These are phyloP conservation scores for Flaveria bidentis DNA, from an alignment of 129 eudicot genomes.

Conservation along the genomic window DNA sequence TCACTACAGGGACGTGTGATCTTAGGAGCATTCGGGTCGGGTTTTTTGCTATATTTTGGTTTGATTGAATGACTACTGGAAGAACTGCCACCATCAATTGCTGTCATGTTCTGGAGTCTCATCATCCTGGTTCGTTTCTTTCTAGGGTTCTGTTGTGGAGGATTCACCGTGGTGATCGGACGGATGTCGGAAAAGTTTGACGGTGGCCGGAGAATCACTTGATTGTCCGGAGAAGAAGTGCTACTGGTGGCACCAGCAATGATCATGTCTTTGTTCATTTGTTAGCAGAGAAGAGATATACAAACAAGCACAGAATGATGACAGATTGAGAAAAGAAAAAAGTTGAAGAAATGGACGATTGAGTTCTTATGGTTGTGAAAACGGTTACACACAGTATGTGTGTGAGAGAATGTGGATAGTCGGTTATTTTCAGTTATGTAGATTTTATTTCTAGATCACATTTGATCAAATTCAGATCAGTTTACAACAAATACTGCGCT, in stretches of 20 bases:
- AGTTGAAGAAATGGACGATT: slow-evolving; percentile 24
- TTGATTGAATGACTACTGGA: slow-evolving; percentile 11
- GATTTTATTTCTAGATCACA: slow-evolving; percentile 31
- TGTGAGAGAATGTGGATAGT: slow-evolving; percentile 23
- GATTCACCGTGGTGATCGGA: slow-evolving; percentile 12
- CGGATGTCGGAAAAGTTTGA: slow-evolving; percentile 9
- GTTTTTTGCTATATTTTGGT: slow-evolving; percentile 49
- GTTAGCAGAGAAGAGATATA: neutral
- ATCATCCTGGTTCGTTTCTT: slow-evolving; percentile 57
- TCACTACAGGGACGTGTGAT: slow-evolving; percentile 71
- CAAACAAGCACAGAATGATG: neutral
- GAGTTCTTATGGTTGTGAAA: slow-evolving; percentile 35
- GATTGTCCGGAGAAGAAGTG: slow-evolving; percentile 27
- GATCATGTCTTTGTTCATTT: slow-evolving; percentile 21
- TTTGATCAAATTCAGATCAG: slow-evolving; percentile 2
- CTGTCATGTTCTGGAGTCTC: slow-evolving; percentile 15
- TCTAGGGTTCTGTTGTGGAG: slow-evolving; percentile 40
- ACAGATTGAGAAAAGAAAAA: slow-evolving; percentile 26
- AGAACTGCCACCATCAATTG: slow-evolving; percentile 9
- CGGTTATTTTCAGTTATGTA: slow-evolving; percentile 55
- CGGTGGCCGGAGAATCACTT: slow-evolving; percentile 23
- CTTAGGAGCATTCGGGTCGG: slow-evolving; percentile 68
- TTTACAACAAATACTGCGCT: neutral
- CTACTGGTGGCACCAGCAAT: slow-evolving; percentile 25
- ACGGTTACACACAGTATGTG: slow-evolving; percentile 44